phyloP scores from a whole-genome alignment of 2,329 filamentous ascomycete genomes.

The Blastomyces percursus region DNA sequence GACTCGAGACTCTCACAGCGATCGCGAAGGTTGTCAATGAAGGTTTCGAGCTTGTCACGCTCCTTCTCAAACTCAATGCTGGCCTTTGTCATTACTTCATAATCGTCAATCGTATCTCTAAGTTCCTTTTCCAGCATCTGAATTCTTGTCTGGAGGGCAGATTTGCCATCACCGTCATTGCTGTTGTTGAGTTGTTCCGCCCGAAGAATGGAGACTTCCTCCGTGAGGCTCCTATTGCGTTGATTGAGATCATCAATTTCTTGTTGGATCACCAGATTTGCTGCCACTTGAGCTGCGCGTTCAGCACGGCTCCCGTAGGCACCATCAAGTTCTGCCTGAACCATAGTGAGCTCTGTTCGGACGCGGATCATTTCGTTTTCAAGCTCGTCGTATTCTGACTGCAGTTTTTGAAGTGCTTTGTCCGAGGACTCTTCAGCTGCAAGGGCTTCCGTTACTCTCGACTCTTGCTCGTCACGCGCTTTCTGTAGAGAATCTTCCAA shows the following conservation, averaged over 20 bases:
- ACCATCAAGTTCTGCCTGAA: constrained; percentile 79
- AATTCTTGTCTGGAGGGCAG: constrained; percentile 38
- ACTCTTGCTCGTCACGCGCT: not conserved
- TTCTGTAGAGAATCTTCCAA: constrained; percentile 15
- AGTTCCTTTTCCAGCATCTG: constrained; percentile 54
- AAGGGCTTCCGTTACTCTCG: not conserved
- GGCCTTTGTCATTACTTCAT: constrained; percentile 58
- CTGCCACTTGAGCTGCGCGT: constrained; percentile 54
- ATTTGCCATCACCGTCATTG: constrained; percentile 6
- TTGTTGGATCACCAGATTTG: constrained; percentile 47
- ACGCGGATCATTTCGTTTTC: constrained; percentile 55
- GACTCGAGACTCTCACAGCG: constrained; percentile 53
- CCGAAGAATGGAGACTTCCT: constrained; percentile 38
- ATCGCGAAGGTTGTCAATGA: constrained; percentile 54
- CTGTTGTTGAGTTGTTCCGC: constrained; percentile 21
- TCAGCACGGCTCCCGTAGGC: constrained; percentile 74
- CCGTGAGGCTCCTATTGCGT: constrained; percentile 36
- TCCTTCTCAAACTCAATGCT: constrained; percentile 62
- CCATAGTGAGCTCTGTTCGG: constrained; percentile 76
- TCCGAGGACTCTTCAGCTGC: constrained; percentile 21
- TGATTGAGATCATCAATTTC: constrained; percentile 48
- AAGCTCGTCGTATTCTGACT: constrained; percentile 42
- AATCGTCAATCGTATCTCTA: constrained; percentile 56
- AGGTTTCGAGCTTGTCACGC: constrained; percentile 51
- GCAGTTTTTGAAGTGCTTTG: constrained; percentile 31